Evolutionary conservation across 2,329 filamentous ascomycete genomes (phyloP).

Genomic region (Tolypocladium ophioglossoides): DNA sequence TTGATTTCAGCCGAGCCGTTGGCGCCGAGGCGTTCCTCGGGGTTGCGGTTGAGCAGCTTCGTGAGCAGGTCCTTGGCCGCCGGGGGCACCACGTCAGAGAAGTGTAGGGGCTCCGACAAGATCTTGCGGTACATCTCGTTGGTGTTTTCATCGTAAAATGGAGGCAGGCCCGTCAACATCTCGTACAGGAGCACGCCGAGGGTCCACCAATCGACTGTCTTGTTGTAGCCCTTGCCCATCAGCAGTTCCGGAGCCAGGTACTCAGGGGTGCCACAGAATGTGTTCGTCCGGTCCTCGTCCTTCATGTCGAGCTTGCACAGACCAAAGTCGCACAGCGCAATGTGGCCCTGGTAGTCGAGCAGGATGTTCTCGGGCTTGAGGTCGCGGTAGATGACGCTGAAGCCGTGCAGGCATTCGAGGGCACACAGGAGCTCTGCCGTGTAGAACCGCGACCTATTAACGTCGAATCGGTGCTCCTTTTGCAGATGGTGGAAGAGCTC

Average conservation of each 20-base stretch:
- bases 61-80: constrained; percentile 88
- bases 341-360: constrained; percentile 94
- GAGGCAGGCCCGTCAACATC: constrained; percentile 94
- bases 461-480: constrained; percentile 94
- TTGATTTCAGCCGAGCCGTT: constrained; percentile 97
- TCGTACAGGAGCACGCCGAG: constrained; percentile 93
- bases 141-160: constrained; percentile 98
- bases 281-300: constrained; percentile 96
- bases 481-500: constrained; percentile 97
- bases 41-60: constrained; percentile 84
- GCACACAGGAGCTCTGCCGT: constrained; percentile 93
- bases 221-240: constrained; percentile 91
- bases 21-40: constrained; percentile 78
- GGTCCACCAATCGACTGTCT: constrained; percentile 99
- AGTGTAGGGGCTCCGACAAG: constrained; percentile 87
- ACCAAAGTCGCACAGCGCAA: constrained; percentile 94
- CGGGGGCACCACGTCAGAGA: constrained; percentile 88
- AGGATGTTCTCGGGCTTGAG: constrained; percentile 85
- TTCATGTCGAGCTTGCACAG: constrained; percentile 99
- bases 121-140: constrained; percentile 99
- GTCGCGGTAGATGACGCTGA: constrained; percentile 89
- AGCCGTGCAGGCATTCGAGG: constrained; percentile 90
- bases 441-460: constrained; percentile 94
- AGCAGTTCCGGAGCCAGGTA: constrained; percentile 92
- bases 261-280: constrained; percentile 95